Percentiles rank a stretch among this genome's conserved stretches.
phyloP scores from a whole-genome alignment of 73 alveolate species.

The Paraurostyla sp. region DNA sequence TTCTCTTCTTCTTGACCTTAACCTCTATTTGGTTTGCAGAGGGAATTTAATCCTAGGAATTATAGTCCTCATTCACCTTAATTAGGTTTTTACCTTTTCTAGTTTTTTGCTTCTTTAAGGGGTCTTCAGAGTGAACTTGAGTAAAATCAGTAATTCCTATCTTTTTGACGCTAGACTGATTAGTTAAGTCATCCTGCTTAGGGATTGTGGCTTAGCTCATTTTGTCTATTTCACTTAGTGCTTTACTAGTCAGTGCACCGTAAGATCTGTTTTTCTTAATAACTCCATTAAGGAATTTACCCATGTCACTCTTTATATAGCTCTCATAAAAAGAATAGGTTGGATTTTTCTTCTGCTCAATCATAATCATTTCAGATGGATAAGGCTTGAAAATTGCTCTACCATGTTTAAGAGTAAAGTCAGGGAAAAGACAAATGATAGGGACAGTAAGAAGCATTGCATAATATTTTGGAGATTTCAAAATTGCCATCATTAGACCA shows the following conservation, averaged over 20 bases:
- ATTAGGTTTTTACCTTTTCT: not conserved
- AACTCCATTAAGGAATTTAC: not conserved
- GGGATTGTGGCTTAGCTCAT: not conserved
- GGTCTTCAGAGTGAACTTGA: not conserved
- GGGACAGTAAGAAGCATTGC: conserved; percentile 83
- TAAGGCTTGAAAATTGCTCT: conserved; percentile 47
- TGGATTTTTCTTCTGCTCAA: conserved; percentile 37
- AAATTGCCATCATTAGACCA: conserved; percentile 77
- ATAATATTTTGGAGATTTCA: conserved; percentile 79
- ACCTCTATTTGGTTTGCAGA: not conserved
- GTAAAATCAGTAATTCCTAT: not conserved
- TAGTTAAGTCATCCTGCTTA: not conserved
- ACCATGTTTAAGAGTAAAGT: conserved; percentile 71
- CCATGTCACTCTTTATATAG: not conserved
- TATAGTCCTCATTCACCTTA: not conserved
- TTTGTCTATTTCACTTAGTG: conserved; percentile 41
- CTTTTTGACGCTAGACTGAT: not conserved
- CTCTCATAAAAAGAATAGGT: not conserved
- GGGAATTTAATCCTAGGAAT: not conserved
- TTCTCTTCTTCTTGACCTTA: not conserved
- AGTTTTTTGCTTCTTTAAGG: not conserved
- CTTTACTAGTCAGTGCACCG: conserved; percentile 12
- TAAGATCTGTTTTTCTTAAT: not conserved
- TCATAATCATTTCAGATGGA: conserved; percentile 63
- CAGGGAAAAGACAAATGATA: conserved; percentile 82